Evolutionary conservation across 73 alveolate genomes (phyloP), one percentile per base, ranked within the genome.

Genomic region (Paramecium sonneborni): DNA sequence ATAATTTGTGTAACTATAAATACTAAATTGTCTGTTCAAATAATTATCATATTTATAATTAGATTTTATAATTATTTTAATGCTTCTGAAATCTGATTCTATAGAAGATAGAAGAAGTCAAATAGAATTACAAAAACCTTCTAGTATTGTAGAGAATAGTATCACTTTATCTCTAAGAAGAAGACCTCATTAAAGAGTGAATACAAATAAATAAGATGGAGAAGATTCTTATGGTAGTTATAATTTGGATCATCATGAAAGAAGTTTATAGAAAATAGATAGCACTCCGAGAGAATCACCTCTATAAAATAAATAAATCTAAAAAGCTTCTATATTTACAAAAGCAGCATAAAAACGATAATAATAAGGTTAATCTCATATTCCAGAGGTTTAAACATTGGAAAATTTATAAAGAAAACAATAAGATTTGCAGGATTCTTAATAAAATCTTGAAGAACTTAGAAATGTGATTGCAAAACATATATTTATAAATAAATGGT

Each of bases 401-500:
- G 90, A 79, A 79, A 23, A 18, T 1, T 20, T 21, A 41, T 26
- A 32, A 38, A 79, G 14, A 12, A 41, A 43, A 79, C 32, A 79
- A 79, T 18, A 41, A n/a, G 90, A 79, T 18, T 14, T 43, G 39
- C 10, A 79, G 28, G 90, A 43, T 39, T 39, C 57, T 34, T 72
- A 32, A 20, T 72, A 32, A 14, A 72, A 79, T 79, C 30, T 79
- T 8, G 90, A 79, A 44, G 90, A 79, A 23, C 43, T 79, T 8
- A 79, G 55, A 79, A 44, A 26, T 39, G 90, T 46, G 2, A 79
- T 79, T 11, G 44, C 69, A 41, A 79, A 79, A 41, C 90, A 79
- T 43, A 79, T 79, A 24, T 79, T 79, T 44, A 79, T 79, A 21
- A 79, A 79, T 43, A 79, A 79, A 46, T 79, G 90, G 90, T 79